phyloP scores from a whole-genome alignment of 2,329 filamentous ascomycete species.

The Microcyclosporella mali region DNA sequence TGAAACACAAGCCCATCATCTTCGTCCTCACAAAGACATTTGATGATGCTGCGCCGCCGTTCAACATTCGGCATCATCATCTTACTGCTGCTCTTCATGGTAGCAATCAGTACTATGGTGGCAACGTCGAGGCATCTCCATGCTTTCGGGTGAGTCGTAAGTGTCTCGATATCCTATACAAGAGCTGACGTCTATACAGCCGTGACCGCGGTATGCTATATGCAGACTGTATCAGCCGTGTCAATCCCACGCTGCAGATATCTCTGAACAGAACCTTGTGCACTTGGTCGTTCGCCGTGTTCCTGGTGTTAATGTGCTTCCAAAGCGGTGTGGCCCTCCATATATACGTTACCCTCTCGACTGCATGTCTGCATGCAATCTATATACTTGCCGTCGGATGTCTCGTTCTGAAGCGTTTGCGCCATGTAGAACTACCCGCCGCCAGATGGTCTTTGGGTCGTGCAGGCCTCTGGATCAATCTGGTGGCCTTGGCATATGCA shows the following conservation, averaged over 20 bases:
- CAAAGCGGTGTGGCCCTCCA: constrained; percentile 36
- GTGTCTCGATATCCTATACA: not conserved
- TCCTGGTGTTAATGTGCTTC: constrained; percentile 31
- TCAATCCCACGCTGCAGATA: constrained; percentile 17
- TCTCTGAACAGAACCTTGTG: constrained; percentile 29
- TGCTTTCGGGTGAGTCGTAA: constrained; percentile 34
- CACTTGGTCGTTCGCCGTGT: constrained; percentile 24
- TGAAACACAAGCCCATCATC: constrained; percentile 27
- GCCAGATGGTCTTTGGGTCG: constrained; percentile 35
- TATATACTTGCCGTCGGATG: constrained; percentile 36
- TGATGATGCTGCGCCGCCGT: constrained; percentile 26
- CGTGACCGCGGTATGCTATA: constrained; percentile 41
- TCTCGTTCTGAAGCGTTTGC: constrained; percentile 34
- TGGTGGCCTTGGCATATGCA: constrained; percentile 32
- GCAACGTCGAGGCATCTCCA: constrained; percentile 36
- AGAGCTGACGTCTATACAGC: constrained; percentile 31
- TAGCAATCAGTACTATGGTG: constrained; percentile 35
- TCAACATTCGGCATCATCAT: constrained; percentile 30
- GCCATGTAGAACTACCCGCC: constrained; percentile 30
- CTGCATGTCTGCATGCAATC: constrained; percentile 37
- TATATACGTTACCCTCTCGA: constrained; percentile 38
- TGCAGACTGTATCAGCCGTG: constrained; percentile 30
- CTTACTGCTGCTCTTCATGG: constrained; percentile 32
- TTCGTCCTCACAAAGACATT: constrained; percentile 24
- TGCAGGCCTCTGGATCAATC: constrained; percentile 35